Evolutionary conservation across 176 grass and related monocot genomes (phyloP).

Genomic region (Rhynchospora tenuis): DNA sequence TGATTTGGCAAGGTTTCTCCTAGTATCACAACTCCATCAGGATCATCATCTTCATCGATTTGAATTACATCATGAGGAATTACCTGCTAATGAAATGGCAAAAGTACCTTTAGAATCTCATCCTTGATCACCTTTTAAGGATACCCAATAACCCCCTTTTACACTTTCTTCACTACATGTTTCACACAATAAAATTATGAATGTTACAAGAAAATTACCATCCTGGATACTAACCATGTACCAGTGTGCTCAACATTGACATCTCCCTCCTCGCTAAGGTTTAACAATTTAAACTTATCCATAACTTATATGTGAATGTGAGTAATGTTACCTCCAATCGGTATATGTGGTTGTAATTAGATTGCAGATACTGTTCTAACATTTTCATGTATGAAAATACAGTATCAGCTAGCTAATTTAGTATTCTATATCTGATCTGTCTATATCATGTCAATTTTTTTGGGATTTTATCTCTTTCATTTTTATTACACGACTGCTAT

Average conservation of each 20-base stretch:
- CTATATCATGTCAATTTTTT: background rate
- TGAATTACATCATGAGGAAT: slow-evolving; percentile 58
- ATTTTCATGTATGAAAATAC: background rate
- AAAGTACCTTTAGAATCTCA: background rate
- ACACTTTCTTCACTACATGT: background rate
- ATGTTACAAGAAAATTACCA: no score
- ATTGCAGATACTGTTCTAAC: background rate
- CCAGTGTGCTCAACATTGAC: background rate
- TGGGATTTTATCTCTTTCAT: background rate
- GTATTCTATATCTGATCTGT: background rate
- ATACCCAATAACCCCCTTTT: background rate
- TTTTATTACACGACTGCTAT: background rate
- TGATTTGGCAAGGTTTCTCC: slow-evolving; percentile 38
- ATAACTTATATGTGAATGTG: background rate
- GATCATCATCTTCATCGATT: slow-evolving; percentile 61
- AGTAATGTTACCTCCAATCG: background rate
- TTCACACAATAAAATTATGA: background rate
- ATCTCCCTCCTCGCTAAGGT: background rate
- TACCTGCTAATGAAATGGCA: slow-evolving; percentile 34
- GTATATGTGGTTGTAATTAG: background rate
- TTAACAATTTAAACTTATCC: background rate
- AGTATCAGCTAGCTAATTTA: background rate
- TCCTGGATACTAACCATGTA: background rate
- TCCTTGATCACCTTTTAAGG: background rate
- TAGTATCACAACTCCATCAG: slow-evolving; percentile 40